These are phyloP conservation scores for Raphanus sativus DNA, from an alignment of 345 rosid genomes.

Conservation along the genomic window DNA sequence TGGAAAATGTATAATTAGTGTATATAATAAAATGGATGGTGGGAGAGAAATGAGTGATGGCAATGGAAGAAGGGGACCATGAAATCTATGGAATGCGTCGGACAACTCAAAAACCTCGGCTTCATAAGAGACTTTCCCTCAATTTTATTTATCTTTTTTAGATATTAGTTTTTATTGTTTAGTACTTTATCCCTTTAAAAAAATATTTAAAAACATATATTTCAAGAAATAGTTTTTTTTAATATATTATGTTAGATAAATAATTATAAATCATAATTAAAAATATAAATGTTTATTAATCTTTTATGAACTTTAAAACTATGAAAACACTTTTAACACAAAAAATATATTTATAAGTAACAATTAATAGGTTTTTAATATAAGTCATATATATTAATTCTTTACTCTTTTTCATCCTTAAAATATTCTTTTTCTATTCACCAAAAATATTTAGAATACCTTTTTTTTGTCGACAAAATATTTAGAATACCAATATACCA, in stretches of 20 bases:
- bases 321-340: too few relatives aligned
- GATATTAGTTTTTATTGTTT: not conserved
- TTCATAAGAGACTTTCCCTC: constrained; percentile 31
- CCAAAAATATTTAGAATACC: not conserved
- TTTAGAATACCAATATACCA: not conserved
- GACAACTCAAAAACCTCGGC: constrained; percentile 35
- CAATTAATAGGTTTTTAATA: too few relatives aligned
- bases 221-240: too few relatives aligned
- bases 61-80: constrained; percentile 44
- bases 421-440: not conserved
- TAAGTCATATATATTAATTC: too few relatives aligned
- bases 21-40: constrained; percentile 27
- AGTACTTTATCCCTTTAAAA: not conserved
- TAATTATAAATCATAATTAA: too few relatives aligned
- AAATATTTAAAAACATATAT: not conserved
- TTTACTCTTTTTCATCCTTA: not conserved
- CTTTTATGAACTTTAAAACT: too few relatives aligned
- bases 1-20: constrained; percentile 23
- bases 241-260: too few relatives aligned
- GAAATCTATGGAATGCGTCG: constrained; percentile 39
- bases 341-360: too few relatives aligned
- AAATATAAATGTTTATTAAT: too few relatives aligned
- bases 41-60: constrained; percentile 38
- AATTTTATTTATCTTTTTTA: not conserved
- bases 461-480: too few relatives aligned